phyloP scores from a whole-genome alignment of 306 rosid genomes.

The Quillaja saponaria region DNA sequence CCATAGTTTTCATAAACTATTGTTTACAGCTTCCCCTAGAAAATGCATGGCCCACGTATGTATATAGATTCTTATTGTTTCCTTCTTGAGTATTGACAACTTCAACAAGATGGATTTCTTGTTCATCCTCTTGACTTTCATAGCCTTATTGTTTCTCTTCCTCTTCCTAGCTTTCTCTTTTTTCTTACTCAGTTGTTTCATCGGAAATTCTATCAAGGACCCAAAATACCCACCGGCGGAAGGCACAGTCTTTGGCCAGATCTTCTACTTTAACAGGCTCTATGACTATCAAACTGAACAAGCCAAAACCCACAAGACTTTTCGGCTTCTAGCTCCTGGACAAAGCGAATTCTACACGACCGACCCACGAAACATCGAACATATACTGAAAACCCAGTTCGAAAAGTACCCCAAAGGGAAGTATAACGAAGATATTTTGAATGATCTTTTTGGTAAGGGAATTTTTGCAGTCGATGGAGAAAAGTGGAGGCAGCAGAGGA shows the following conservation, averaged over 20 bases:
- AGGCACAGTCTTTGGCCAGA: slow-evolving; percentile 38
- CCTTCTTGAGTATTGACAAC: too few species aligned
- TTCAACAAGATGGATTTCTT: slow-evolving; percentile 37
- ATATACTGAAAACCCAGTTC: slow-evolving; percentile 35
- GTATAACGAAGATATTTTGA: neutral
- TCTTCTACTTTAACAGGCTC: slow-evolving; percentile 36
- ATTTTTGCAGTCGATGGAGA: slow-evolving; percentile 45
- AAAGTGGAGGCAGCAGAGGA: slow-evolving; percentile 50
- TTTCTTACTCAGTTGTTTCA: slow-evolving; percentile 32
- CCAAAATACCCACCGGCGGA: slow-evolving; percentile 42
- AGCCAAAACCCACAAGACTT: slow-evolving; percentile 34
- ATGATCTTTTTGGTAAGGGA: slow-evolving; percentile 45
- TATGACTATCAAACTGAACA: slow-evolving; percentile 32
- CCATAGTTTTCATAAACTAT: too few species aligned
- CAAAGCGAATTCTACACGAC: slow-evolving; percentile 40
- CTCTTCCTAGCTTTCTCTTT: slow-evolving; percentile 32
- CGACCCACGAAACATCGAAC: slow-evolving; percentile 41
- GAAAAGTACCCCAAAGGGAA: slow-evolving; percentile 38
- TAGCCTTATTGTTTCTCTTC: slow-evolving; percentile 26
- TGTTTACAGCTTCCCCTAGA: too few species aligned
- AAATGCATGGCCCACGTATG: too few species aligned
- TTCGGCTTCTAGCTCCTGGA: slow-evolving; percentile 25
- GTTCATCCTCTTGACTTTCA: slow-evolving; percentile 34
- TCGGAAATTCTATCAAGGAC: slow-evolving; percentile 50
- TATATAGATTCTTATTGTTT: too few species aligned